Evolutionary conservation across 352 stramenopile species (phyloP).

Genomic region (Phytopythium cucurbitacearum): DNA sequence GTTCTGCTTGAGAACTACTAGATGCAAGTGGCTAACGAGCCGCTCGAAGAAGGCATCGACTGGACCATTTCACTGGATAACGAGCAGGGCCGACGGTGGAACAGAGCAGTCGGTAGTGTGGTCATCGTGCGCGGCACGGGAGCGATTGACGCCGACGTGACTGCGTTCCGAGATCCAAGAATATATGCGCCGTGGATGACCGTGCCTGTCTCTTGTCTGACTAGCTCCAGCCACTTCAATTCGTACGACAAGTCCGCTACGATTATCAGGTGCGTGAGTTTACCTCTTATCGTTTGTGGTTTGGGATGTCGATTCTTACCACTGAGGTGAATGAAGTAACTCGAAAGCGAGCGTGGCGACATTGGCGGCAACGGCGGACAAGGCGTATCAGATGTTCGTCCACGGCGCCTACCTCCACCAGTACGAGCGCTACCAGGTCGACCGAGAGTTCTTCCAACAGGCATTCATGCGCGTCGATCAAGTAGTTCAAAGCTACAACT

Average conservation of each 20-base stretch:
- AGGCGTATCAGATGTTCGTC: slow-evolving; percentile 64
- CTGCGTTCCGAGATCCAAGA: slow-evolving; percentile 31
- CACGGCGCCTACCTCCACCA: slow-evolving; percentile 62
- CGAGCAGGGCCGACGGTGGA: slow-evolving; percentile 18
- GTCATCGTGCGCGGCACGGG: slow-evolving; percentile 47
- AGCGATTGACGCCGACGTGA: slow-evolving; percentile 10
- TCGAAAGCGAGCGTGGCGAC: slow-evolving; percentile 48
- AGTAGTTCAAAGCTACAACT: slow-evolving; percentile 57
- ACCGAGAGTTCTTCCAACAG: slow-evolving; percentile 57
- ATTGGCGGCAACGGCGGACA: slow-evolving; percentile 44
- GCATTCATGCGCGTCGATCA: slow-evolving; percentile 70
- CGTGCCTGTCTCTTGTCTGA: slow-evolving; percentile 28
- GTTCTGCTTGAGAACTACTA: slow-evolving; percentile 8
- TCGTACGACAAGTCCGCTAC: slow-evolving; percentile 68
- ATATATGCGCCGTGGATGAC: slow-evolving; percentile 45
- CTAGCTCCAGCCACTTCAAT: slow-evolving; percentile 33
- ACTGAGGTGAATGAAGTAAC: slow-evolving; percentile 36
- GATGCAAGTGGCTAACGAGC: slow-evolving; percentile 64
- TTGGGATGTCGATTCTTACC: background rate
- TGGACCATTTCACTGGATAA: slow-evolving; percentile 41
- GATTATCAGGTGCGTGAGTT: slow-evolving; percentile 34
- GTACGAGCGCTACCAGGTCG: slow-evolving; percentile 51
- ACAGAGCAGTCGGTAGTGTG: slow-evolving; percentile 39
- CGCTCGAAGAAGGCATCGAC: slow-evolving; percentile 59
- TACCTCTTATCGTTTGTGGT: background rate